Evolutionary conservation across 2,329 filamentous ascomycete genomes (phyloP).

Genomic region (Neopestalotiopsis rosae): DNA sequence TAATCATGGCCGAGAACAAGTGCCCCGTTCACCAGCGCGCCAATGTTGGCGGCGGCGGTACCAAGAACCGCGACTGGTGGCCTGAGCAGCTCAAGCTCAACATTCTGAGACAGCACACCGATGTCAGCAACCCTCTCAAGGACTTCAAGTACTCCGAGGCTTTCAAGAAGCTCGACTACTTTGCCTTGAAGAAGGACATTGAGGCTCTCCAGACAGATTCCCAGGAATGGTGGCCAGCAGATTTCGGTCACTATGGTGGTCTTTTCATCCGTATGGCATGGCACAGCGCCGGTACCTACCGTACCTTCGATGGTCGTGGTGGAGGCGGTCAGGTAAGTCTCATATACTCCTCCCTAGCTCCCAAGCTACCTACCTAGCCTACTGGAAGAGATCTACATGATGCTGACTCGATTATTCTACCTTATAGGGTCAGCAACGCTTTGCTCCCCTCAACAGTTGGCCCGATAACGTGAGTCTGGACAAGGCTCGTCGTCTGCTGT

Average conservation of each 20-base stretch:
- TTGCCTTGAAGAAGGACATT: slow-evolving; percentile 76
- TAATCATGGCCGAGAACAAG: slow-evolving; percentile 15
- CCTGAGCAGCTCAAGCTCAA: slow-evolving; percentile 70
- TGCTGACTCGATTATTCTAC: slow-evolving; percentile 2
- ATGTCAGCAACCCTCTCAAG: slow-evolving; percentile 66
- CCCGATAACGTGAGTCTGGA: slow-evolving; percentile 80
- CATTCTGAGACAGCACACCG: slow-evolving; percentile 75
- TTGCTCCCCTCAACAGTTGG: slow-evolving; percentile 83
- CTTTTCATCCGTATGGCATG: slow-evolving; percentile 83
- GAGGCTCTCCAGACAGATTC: slow-evolving; percentile 76
- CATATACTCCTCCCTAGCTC: background rate
- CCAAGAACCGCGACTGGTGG: slow-evolving; percentile 76
- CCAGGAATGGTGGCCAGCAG: slow-evolving; percentile 82
- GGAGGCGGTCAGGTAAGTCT: slow-evolving; percentile 60
- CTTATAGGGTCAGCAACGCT: slow-evolving; percentile 73
- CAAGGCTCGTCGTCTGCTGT: slow-evolving; percentile 80
- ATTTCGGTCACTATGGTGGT: slow-evolving; percentile 82
- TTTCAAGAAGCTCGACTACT: slow-evolving; percentile 75
- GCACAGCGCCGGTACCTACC: slow-evolving; percentile 82
- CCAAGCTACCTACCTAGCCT: background rate
- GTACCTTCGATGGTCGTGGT: slow-evolving; percentile 75
- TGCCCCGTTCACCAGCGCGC: slow-evolving; percentile 10
- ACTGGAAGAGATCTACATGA: background rate
- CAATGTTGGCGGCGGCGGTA: slow-evolving; percentile 48
- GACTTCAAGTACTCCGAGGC: slow-evolving; percentile 76